Conservation (phyloP, 1,284 basidiomycete species). For the Vanrija pseudolonga region DNA sequence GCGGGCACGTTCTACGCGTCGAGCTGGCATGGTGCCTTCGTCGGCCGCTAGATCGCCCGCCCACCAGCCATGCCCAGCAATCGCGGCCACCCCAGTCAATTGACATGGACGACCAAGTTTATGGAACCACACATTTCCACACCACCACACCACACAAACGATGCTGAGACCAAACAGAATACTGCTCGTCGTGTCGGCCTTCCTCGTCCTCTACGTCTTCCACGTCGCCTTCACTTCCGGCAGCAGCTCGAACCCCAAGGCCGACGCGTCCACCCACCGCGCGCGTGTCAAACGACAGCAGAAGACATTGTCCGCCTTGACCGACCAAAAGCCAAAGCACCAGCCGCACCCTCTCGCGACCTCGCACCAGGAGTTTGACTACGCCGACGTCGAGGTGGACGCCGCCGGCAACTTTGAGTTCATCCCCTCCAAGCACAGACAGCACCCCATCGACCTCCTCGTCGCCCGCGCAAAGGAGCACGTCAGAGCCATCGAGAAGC, state of each 20-base stretch:
- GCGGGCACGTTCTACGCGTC: too few relatives aligned
- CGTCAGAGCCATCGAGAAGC: slow-evolving; percentile 20
- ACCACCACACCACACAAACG: too few relatives aligned
- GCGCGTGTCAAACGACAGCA: not conserved
- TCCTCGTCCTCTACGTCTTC: not conserved
- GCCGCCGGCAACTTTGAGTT: slow-evolving; percentile 14
- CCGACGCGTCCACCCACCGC: not conserved
- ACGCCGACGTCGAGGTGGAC: slow-evolving; percentile 11
- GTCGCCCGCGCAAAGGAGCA: slow-evolving; percentile 28
- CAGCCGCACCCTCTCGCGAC: slow-evolving; percentile 9
- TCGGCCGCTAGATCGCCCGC: too few relatives aligned
- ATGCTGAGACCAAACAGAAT: too few relatives aligned
- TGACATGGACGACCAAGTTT: too few relatives aligned
- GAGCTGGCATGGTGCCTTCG: too few relatives aligned
- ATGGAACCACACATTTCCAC: too few relatives aligned
- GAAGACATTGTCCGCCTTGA: not conserved
- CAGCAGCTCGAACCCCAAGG: too few relatives aligned
- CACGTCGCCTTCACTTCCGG: not conserved
- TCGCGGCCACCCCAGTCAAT: too few relatives aligned
- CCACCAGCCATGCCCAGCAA: too few relatives aligned
- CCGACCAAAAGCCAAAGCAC: not conserved
- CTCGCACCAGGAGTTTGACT: slow-evolving; percentile 9
- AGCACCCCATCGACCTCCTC: slow-evolving; percentile 37
- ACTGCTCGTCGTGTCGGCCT: not conserved
- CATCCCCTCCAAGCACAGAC: slow-evolving; percentile 5